phyloP scores from a whole-genome alignment of 352 stramenopile species.

The Nothophytophthora sp. region DNA sequence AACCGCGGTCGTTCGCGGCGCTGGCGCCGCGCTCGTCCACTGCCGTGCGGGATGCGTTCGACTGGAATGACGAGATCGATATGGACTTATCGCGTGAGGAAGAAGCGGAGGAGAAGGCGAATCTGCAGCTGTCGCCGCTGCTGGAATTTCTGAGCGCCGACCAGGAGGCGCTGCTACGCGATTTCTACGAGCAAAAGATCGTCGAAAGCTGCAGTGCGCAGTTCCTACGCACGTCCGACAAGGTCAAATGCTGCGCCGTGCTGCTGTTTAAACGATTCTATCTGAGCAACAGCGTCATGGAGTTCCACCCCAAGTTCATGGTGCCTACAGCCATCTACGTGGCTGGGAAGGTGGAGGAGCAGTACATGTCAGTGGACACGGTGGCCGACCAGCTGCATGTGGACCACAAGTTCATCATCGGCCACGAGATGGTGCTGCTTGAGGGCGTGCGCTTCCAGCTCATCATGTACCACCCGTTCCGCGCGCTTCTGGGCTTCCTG shows the following conservation, averaged over 20 bases:
- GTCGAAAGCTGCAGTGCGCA: constrained; percentile 84
- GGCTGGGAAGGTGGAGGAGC: constrained; percentile 89
- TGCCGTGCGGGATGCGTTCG: constrained; percentile 55
- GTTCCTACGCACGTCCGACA: constrained; percentile 84
- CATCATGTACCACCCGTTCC: constrained; percentile 90
- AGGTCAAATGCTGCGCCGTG: constrained; percentile 85
- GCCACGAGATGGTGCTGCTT: constrained; percentile 87
- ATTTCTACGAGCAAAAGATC: constrained; percentile 84
- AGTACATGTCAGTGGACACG: constrained; percentile 89
- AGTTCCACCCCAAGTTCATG: constrained; percentile 89
- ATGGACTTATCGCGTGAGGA: constrained; percentile 44
- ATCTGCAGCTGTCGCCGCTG: constrained; percentile 47
- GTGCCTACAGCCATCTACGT: constrained; percentile 88
- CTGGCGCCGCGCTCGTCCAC: constrained; percentile 67
- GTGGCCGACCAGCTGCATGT: constrained; percentile 82
- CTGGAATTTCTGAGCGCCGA: constrained; percentile 61
- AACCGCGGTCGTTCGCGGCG: constrained; percentile 80
- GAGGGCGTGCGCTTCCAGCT: constrained; percentile 89
- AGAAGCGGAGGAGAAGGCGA: constrained; percentile 52
- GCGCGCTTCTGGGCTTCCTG: constrained; percentile 77
- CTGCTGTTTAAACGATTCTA: constrained; percentile 91
- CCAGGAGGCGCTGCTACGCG: constrained; percentile 62
- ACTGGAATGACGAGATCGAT: constrained; percentile 79
- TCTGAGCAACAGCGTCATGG: constrained; percentile 87
- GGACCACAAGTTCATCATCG: constrained; percentile 87